Evolutionary conservation across 2,329 filamentous ascomycete species (phyloP), one percentile per base, ranked within the genome.

Genomic region (Aspergillus persii): DNA sequence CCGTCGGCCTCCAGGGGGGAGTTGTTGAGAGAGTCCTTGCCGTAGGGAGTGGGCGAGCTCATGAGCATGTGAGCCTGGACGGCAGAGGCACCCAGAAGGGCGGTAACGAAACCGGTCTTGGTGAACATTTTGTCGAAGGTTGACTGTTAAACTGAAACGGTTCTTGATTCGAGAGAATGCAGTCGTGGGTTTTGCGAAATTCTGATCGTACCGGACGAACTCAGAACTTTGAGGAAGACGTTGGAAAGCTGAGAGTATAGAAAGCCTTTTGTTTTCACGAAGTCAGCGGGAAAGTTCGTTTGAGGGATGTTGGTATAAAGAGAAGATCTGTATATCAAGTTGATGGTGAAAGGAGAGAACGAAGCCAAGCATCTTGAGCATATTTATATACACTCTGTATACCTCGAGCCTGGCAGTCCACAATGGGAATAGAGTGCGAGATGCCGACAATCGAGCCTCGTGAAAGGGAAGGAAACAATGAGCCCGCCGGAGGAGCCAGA

Each of bases 51-150:
- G 0, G 95, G 94, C 8, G 78, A 81, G 54, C 70, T 77, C 81
- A 98, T 88, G 46, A 84, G 78, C 82, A 97, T 89, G 76, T 98
- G 95, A 48, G 89, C 91, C 53, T 85, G 83, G 67, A 82, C 84
- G 56, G 84, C 66, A 61, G 85, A 77, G 66, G 83, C 81, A 48
- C 80, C 72, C 39, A 85, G 83, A 60, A 84, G 66, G 66, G 81
- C 79, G 69, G 84, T 74, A 48, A 72, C 48, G 31, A 74, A 7
- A 52, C 57, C 58, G 18, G 67, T 61, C 53, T 72, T 72, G 66
- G 63, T 64, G 60, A 72, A 66, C 73, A 76, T 74, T 44, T 55
- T 68, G 52, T 36, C 29, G 29, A n/a, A 27, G 15, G 55, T 59
- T 53, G 36, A 41, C 36, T 61, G 63, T 65, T 48, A 50, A 51